Conservation (phyloP, 768 basidiomycete genomes). For the Russula sp. region DNA sequence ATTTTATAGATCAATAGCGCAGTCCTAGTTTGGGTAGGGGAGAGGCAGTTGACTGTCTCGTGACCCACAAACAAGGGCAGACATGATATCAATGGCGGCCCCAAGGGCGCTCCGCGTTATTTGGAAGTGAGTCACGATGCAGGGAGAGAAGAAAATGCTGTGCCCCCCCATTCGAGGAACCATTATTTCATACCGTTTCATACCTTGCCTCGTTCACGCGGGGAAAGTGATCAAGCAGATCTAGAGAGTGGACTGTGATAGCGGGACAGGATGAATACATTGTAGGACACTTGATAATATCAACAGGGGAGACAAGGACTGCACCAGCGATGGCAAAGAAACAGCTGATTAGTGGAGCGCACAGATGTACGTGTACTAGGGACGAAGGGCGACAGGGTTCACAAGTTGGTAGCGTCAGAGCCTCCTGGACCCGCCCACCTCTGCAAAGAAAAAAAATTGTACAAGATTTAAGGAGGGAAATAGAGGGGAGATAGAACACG, state of each 20-base stretch:
- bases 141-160: background rate
- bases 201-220: background rate
- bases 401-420: constrained; percentile 12
- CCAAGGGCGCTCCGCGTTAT: constrained; percentile 8
- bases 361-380: constrained; percentile 16
- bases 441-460: background rate
- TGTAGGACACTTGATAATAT: constrained; percentile 17
- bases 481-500: constrained; percentile 6
- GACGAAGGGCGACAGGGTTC: background rate
- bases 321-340: background rate
- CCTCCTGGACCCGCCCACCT: constrained; percentile 71
- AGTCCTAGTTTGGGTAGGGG: background rate
- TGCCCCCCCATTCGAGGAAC: background rate
- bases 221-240: background rate
- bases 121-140: background rate
- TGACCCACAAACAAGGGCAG: background rate
- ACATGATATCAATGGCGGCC: background rate
- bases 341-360: constrained; percentile 7
- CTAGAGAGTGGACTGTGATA: background rate
- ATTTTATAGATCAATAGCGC: background rate
- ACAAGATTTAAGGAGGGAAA: constrained; percentile 2
- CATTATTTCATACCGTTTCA: background rate
- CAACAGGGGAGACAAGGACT: constrained; percentile 8
- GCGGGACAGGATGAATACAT: constrained; percentile 17
- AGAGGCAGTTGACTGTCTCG: background rate